Conservation (phyloP, 2,329 filamentous ascomycete genomes). For the Epichloe coenophiala region DNA sequence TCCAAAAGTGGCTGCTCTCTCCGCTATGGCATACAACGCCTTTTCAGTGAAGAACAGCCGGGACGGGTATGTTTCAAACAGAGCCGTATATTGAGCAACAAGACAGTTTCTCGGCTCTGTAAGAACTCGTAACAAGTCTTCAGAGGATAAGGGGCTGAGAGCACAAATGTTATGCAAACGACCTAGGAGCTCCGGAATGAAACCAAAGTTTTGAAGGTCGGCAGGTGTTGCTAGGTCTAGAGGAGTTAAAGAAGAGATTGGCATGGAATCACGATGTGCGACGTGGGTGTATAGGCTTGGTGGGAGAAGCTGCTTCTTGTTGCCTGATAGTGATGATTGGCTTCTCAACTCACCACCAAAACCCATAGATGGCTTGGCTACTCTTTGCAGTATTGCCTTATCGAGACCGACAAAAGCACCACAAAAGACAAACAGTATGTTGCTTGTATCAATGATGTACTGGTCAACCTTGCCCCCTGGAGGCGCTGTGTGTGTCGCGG, state of each 20-base stretch:
- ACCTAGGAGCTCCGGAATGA: constrained; percentile 94
- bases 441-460: constrained; percentile 76
- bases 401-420: constrained; percentile 90
- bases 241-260: constrained; percentile 28
- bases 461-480: constrained; percentile 43
- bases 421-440: constrained; percentile 94
- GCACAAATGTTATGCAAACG: constrained; percentile 83
- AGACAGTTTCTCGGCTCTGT: constrained; percentile 87
- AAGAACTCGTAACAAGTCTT: constrained; percentile 68
- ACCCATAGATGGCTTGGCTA: constrained; percentile 74
- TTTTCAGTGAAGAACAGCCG: constrained; percentile 72
- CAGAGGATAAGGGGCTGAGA: constrained; percentile 56
- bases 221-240: constrained; percentile 62
- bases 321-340: constrained; percentile 32
- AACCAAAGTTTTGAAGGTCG: constrained; percentile 73
- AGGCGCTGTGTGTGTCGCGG: constrained; percentile 31
- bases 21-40: constrained; percentile 70
- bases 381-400: constrained; percentile 74
- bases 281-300: constrained; percentile 44
- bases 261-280: constrained; percentile 34
- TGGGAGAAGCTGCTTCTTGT: constrained; percentile 45
- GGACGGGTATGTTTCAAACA: constrained; percentile 70
- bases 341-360: constrained; percentile 73
- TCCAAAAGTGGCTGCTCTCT: constrained; percentile 41
- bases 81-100: constrained; percentile 73